Percentiles rank a stretch among this genome's conserved stretches.
Evolutionary conservation across 1,284 basidiomycete genomes (phyloP).

Genomic region (Marasmius tenuissimus): DNA sequence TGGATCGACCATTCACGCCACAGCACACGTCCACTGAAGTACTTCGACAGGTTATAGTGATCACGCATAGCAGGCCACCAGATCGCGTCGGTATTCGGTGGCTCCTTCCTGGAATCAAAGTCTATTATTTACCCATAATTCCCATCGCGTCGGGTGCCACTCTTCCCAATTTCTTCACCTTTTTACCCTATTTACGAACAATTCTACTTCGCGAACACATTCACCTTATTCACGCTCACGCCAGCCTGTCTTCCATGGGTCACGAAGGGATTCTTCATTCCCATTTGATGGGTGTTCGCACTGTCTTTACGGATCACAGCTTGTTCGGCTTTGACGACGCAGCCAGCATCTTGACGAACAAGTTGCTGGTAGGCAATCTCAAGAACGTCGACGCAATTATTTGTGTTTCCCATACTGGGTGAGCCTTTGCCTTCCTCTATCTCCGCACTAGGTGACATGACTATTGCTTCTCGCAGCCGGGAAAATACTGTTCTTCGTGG

Average conservation of each 20-base stretch:
- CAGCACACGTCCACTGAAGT: slow-evolving; percentile 3
- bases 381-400: slow-evolving; percentile 93
- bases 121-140: slow-evolving; percentile 91
- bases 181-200: slow-evolving; percentile 87
- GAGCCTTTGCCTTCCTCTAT: slow-evolving; percentile 22
- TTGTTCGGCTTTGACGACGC: slow-evolving; percentile 96
- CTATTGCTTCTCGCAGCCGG: slow-evolving; percentile 45
- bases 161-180: slow-evolving; percentile 91
- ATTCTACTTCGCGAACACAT: slow-evolving; percentile 89
- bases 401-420: slow-evolving; percentile 98
- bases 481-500: slow-evolving; percentile 96
- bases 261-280: slow-evolving; percentile 93
- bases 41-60: slow-evolving; percentile 77
- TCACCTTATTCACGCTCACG: slow-evolving; percentile 90
- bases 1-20: background rate
- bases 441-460: background rate
- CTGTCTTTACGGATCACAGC: slow-evolving; percentile 97
- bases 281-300: slow-evolving; percentile 79
- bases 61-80: slow-evolving; percentile 89
- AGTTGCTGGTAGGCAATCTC: slow-evolving; percentile 84
- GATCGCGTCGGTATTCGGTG: slow-evolving; percentile 88
- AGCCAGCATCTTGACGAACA: slow-evolving; percentile 96
- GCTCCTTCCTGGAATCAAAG: slow-evolving; percentile 84
- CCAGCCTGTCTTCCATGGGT: slow-evolving; percentile 85
- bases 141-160: slow-evolving; percentile 91